Conservation (phyloP, 176 grass and related monocot species). For the Bromus sterilis region DNA sequence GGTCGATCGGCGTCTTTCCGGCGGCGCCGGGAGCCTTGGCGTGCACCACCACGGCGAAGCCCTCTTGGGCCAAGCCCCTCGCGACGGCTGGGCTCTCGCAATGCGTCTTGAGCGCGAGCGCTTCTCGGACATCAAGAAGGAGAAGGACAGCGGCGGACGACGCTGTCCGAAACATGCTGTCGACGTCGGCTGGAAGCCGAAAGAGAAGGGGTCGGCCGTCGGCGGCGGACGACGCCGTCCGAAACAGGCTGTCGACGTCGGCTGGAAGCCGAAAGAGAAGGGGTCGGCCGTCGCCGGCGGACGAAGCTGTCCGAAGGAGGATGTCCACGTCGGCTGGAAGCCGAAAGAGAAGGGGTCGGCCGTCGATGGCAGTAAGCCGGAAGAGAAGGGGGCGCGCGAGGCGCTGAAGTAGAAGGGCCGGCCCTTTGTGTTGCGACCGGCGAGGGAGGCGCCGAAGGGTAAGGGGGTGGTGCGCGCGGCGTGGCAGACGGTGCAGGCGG, state of each 20-base stretch:
- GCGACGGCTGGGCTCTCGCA: constrained; percentile 32
- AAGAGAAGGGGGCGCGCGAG: no score
- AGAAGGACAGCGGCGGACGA: no score
- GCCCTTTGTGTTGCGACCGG: no score
- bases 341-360: no score
- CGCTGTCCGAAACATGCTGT: background rate
- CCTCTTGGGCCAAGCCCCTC: constrained; percentile 12
- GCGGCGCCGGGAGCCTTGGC: constrained; percentile 29
- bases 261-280: background rate
- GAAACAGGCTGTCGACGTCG: no score
- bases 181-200: no score
- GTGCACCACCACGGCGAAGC: constrained; percentile 47
- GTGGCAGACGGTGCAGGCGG: constrained; percentile 43
- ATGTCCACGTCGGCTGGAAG: no score
- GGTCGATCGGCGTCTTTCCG: constrained; percentile 32
- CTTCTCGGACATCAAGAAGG: background rate
- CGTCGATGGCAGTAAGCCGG: no score
- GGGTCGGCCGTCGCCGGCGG: background rate
- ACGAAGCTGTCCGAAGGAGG: background rate
- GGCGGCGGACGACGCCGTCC: background rate
- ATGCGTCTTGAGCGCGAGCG: constrained; percentile 28
- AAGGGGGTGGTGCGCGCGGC: constrained; percentile 21
- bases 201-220: no score
- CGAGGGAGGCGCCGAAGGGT: background rate
- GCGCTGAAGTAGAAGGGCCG: no score